Conservation (phyloP, 306 rosid species). For the Gastrolobium bilobum region DNA sequence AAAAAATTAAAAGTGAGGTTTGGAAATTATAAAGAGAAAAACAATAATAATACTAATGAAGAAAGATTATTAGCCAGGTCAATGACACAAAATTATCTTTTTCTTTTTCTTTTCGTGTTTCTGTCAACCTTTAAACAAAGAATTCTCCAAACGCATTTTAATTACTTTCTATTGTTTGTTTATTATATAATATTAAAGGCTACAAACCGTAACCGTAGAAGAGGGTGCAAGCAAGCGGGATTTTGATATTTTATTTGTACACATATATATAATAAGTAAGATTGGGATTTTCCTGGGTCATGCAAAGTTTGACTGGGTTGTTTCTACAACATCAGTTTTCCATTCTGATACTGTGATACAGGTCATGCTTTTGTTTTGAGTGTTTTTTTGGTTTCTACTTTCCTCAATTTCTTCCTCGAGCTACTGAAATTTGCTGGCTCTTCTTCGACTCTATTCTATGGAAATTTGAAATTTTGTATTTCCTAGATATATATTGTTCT, state of each 20-base stretch:
- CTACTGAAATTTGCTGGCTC: constrained; percentile 81
- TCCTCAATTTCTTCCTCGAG: constrained; percentile 92
- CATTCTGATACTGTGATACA: constrained; percentile 47
- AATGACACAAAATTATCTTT: constrained; percentile 52
- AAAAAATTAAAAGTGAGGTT: background rate
- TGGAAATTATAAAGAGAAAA: background rate
- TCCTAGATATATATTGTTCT: constrained; percentile 63
- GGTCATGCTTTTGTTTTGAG: constrained; percentile 62
- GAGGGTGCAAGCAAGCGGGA: constrained; percentile 52
- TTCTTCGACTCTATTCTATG: constrained; percentile 63
- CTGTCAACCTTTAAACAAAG: constrained; percentile 46
- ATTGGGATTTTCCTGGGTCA: constrained; percentile 54
- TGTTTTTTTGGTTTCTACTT: constrained; percentile 72
- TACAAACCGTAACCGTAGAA: constrained; percentile 36
- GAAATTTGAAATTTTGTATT: constrained; percentile 79
- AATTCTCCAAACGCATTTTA: background rate
- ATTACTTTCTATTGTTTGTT: constrained; percentile 12
- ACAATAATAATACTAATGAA: background rate
- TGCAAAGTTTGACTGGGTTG: constrained; percentile 67
- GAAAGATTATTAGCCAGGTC: constrained; percentile 37
- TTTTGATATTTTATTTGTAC: constrained; percentile 40
- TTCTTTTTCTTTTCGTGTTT: constrained; percentile 39
- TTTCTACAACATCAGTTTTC: constrained; percentile 33
- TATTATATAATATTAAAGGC: constrained; percentile 19
- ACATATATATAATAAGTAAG: constrained; percentile 30